Evolutionary conservation across 106 monocot genomes (phyloP).

Genomic region (Dendrobium catenatum): DNA sequence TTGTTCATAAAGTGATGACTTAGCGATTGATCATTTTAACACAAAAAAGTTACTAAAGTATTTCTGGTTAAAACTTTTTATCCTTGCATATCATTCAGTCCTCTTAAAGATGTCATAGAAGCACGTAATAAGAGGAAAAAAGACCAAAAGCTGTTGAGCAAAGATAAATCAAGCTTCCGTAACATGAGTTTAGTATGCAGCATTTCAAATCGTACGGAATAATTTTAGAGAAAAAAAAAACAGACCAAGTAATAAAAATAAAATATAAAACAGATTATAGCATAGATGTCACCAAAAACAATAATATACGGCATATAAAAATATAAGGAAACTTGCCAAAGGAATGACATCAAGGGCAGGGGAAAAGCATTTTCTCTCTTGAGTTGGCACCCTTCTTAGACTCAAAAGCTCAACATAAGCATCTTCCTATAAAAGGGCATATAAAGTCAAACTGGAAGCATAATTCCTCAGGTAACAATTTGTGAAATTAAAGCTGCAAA

Average conservation of each 20-base stretch:
- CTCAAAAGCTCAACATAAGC: constrained; percentile 80
- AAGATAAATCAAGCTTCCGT: no score
- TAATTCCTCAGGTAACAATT: background rate
- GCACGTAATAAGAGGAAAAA: no score
- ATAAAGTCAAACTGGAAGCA: background rate
- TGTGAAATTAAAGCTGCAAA: constrained; percentile 4
- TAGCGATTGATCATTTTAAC: background rate
- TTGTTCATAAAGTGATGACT: background rate
- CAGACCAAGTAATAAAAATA: background rate
- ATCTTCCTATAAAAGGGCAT: constrained; percentile 50
- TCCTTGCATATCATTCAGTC: no score
- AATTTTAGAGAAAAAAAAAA: background rate
- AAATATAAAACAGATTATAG: background rate
- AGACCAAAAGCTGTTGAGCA: no score
- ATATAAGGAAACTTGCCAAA: constrained; percentile 31
- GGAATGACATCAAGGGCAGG: constrained; percentile 52
- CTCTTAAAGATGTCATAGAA: no score
- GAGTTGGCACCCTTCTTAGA: constrained; percentile 66
- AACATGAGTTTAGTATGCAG: no score
- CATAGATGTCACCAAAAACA: background rate
- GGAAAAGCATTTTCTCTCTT: constrained; percentile 50
- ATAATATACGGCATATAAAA: background rate
- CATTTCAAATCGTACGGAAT: background rate
- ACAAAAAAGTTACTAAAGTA: no score
- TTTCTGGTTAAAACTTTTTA: no score